These are phyloP conservation scores for Rhodotorula kratochvilovae DNA, from an alignment of 768 basidiomycete genomes.

Conservation along the genomic window DNA sequence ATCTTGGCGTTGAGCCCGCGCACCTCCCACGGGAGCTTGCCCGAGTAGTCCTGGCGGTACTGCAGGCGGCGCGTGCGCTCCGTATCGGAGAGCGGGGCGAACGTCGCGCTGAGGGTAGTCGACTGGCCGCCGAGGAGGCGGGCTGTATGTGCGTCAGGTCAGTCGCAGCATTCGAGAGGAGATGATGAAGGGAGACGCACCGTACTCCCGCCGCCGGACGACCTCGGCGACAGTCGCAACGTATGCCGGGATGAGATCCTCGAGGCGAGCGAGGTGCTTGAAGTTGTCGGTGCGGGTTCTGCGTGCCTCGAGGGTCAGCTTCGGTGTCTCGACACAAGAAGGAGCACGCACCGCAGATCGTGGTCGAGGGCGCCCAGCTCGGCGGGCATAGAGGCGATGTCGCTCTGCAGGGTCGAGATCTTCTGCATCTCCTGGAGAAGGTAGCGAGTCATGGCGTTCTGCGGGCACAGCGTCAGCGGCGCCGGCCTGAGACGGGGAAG, in stretches of 20 bases:
- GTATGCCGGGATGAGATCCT: conserved; percentile 86
- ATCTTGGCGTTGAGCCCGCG: conserved; percentile 54
- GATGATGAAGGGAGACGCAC: conserved; percentile 51
- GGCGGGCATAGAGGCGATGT: conserved; percentile 68
- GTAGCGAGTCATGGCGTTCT: conserved; percentile 50
- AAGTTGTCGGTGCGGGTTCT: conserved; percentile 60
- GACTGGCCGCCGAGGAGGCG: conserved; percentile 73
- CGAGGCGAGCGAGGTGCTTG: conserved; percentile 81
- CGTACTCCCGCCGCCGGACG: conserved; percentile 82
- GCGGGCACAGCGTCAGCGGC: not conserved
- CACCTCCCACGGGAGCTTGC: conserved; percentile 80
- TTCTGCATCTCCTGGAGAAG: conserved; percentile 61
- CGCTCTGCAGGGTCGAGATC: conserved; percentile 74
- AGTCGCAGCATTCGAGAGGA: not conserved
- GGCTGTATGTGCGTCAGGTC: conserved; percentile 11
- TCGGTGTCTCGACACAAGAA: not conserved
- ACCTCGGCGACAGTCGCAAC: conserved; percentile 86
- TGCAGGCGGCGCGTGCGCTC: conserved; percentile 78
- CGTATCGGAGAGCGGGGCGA: conserved; percentile 73
- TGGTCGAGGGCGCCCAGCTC: conserved; percentile 61
- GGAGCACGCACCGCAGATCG: conserved; percentile 34
- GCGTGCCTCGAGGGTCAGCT: not conserved
- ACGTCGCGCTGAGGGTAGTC: conserved; percentile 72
- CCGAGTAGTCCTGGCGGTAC: conserved; percentile 77
- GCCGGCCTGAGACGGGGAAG: not conserved